Conservation (phyloP, 202 grass and related monocot genomes). For the Schoenoplectus triqueter region DNA sequence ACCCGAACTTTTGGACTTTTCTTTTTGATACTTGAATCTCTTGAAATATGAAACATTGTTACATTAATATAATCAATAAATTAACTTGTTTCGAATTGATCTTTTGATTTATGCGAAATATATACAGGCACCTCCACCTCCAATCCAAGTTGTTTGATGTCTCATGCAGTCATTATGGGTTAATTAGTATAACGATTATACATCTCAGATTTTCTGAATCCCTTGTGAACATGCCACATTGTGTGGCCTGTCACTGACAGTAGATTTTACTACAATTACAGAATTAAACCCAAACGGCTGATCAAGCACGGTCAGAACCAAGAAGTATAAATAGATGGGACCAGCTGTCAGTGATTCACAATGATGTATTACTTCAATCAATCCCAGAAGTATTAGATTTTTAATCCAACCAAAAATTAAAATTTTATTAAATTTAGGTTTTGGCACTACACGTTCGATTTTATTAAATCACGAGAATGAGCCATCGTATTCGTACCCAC, state of each 20-base stretch:
- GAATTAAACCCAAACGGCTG: background rate
- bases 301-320: background rate
- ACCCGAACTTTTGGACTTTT: background rate
- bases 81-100: background rate
- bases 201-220: conserved; percentile 7
- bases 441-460: conserved; percentile 22
- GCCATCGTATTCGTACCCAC: conserved; percentile 24
- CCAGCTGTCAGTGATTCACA: background rate
- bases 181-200: background rate
- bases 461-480: conserved; percentile 31
- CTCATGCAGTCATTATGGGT: conserved; percentile 9
- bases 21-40: background rate
- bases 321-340: background rate
- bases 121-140: background rate
- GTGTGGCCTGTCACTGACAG: background rate
- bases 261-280: background rate
- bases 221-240: background rate
- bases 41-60: background rate
- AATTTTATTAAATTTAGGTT: background rate
- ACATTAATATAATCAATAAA: background rate
- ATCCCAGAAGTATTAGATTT: background rate
- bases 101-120: conserved; percentile 12
- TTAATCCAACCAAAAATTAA: background rate
- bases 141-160: background rate
- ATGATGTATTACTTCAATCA: background rate